Conservation (phyloP, 1,139 yeast genomes). For the Debaryomyces sp. region DNA sequence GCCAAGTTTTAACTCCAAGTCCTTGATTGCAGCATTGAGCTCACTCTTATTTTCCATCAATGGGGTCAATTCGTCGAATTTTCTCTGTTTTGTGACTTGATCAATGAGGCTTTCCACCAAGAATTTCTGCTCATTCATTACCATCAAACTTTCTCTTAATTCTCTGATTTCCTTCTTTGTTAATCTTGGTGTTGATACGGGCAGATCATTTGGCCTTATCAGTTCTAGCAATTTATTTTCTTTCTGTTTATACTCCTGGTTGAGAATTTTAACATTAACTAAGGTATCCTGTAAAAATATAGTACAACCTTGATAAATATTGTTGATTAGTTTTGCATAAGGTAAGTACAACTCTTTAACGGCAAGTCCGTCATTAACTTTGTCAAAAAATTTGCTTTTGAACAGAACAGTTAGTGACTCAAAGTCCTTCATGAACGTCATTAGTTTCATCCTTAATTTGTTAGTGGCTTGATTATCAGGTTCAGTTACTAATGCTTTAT, state of each 20-base stretch:
- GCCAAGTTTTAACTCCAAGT: constrained; percentile 59
- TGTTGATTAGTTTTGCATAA: constrained; percentile 27
- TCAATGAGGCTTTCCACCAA: constrained; percentile 66
- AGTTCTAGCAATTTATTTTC: constrained; percentile 19
- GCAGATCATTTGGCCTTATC: constrained; percentile 5
- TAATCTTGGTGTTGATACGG: constrained; percentile 25
- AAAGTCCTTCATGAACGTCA: constrained; percentile 36
- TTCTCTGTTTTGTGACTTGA: constrained; percentile 64
- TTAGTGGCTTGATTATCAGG: constrained; percentile 16
- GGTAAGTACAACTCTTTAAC: constrained; percentile 19
- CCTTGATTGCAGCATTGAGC: constrained; percentile 52
- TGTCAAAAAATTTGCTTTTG: constrained; percentile 24
- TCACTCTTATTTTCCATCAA: constrained; percentile 64
- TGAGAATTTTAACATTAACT: constrained; percentile 30
- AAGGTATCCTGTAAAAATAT: constrained; percentile 40
- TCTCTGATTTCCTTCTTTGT: constrained; percentile 57
- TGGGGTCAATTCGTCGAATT: constrained; percentile 75
- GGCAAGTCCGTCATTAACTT: constrained; percentile 16
- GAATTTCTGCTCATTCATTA: constrained; percentile 79
- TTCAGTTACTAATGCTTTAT: constrained; percentile 18
- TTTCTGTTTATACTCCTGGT: constrained; percentile 26
- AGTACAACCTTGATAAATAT: constrained; percentile 38
- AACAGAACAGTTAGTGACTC: constrained; percentile 32
- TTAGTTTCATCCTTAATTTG: constrained; percentile 30
- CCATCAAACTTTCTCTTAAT: constrained; percentile 77